These are phyloP conservation scores for Cyberlindnera japonica DNA, from an alignment of 805 yeast genomes.

Conservation along the genomic window DNA sequence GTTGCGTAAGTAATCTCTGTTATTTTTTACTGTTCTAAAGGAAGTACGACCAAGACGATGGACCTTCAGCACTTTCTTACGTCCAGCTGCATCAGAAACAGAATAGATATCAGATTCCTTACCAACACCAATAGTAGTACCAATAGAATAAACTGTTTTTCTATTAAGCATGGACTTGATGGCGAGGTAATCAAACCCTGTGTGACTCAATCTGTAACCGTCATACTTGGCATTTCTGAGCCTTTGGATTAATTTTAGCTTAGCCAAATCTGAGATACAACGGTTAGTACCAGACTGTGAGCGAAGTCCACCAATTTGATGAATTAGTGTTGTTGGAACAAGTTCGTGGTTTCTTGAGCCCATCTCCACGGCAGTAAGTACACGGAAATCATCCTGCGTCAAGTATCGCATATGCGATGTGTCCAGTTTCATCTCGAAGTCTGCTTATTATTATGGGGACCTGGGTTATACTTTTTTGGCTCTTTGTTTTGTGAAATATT, in stretches of 20 bases:
- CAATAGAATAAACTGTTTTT: slow-evolving; percentile 71
- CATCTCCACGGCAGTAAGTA: slow-evolving; percentile 81
- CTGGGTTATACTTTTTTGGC: too few relatives aligned
- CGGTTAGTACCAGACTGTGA: slow-evolving; percentile 74
- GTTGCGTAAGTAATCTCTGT: slow-evolving; percentile 80
- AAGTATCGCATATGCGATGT: slow-evolving; percentile 91
- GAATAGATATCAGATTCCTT: slow-evolving; percentile 95
- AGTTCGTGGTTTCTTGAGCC: slow-evolving; percentile 93
- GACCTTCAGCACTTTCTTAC: slow-evolving; percentile 75
- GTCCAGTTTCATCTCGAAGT: slow-evolving; percentile 94
- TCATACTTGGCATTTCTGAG: slow-evolving; percentile 91
- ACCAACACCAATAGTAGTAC: slow-evolving; percentile 91
- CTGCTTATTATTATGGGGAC: too few relatives aligned
- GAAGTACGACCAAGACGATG: slow-evolving; percentile 94
- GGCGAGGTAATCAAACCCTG: slow-evolving; percentile 91
- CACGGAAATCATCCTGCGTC: slow-evolving; percentile 85
- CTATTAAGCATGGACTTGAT: slow-evolving; percentile 77
- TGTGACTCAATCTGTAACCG: slow-evolving; percentile 85
- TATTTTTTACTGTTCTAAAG: slow-evolving; percentile 86
- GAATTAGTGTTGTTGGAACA: slow-evolving; percentile 85
- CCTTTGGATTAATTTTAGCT: slow-evolving; percentile 70
- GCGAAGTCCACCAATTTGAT: slow-evolving; percentile 72
- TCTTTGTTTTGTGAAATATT: too few relatives aligned
- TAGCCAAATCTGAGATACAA: slow-evolving; percentile 82
- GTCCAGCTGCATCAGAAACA: slow-evolving; percentile 64